Percentiles rank a stretch among this genome's conserved stretches.
Evolutionary conservation across 2,329 filamentous ascomycete genomes (phyloP).

Genomic region (Neofusicoccum laricinum): DNA sequence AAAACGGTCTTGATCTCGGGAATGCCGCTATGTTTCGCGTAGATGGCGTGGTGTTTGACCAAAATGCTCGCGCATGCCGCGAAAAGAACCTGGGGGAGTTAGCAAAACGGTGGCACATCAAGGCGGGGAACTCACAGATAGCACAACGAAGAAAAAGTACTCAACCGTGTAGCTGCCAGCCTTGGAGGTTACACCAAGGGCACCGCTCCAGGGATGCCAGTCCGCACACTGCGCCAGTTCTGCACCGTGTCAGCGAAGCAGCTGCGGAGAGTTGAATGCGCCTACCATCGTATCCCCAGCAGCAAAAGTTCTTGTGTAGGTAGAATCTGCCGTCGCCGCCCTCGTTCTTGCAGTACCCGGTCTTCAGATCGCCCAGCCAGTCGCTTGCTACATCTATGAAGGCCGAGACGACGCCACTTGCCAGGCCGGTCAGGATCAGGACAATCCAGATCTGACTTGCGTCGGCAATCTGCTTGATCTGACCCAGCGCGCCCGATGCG

Average conservation of each 20-base stretch:
- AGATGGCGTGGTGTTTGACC: constrained; percentile 78
- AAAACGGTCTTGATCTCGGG: constrained; percentile 96
- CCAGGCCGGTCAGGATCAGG: constrained; percentile 77
- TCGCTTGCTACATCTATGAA: constrained; percentile 86
- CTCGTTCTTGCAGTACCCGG: constrained; percentile 76
- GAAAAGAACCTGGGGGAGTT: constrained; percentile 62
- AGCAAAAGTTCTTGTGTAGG: constrained; percentile 87
- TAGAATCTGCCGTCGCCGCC: constrained; percentile 84
- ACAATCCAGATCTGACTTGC: constrained; percentile 90
- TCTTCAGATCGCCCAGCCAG: constrained; percentile 91
- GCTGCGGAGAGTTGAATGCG: not conserved
- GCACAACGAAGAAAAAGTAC: constrained; percentile 82
- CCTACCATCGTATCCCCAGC: constrained; percentile 75
- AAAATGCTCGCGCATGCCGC: constrained; percentile 74
- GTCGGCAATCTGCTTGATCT: constrained; percentile 71
- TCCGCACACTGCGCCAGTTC: constrained; percentile 77
- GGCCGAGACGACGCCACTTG: constrained; percentile 80
- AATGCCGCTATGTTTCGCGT: constrained; percentile 93
- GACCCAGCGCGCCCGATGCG: constrained; percentile 66
- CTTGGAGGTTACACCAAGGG: constrained; percentile 63
- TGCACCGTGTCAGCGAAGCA: constrained; percentile 21
- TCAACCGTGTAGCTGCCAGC: constrained; percentile 78
- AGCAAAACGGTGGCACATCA: constrained; percentile 19
- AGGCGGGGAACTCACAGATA: constrained; percentile 61
- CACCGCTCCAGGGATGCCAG: constrained; percentile 82